A percentile compares a stretch with the other conserved stretches of the same genome.
These are phyloP conservation scores for Penicillium atrosanguineum DNA, from an alignment of 495 filamentous ascomycete genomes.

Conservation along the genomic window DNA sequence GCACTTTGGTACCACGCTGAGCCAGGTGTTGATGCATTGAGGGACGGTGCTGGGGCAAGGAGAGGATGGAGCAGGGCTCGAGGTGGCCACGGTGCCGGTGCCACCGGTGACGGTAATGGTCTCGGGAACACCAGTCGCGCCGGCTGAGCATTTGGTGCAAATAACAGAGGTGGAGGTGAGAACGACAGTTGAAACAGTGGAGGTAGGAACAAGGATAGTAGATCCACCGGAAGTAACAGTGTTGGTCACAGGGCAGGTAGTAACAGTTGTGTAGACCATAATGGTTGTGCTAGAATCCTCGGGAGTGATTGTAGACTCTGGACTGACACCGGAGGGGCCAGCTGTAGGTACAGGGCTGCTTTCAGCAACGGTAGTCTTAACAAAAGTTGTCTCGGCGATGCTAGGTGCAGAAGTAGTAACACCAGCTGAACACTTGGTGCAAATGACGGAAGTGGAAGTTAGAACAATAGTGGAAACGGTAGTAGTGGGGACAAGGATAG, in stretches of 20 bases:
- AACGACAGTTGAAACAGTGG: constrained; percentile 38
- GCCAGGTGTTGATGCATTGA: constrained; percentile 91
- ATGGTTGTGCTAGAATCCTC: constrained; percentile 25
- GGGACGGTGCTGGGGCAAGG: constrained; percentile 74
- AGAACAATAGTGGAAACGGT: constrained; percentile 37
- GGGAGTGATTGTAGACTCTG: constrained; percentile 8
- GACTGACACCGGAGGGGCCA: constrained; percentile 23
- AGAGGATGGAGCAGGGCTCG: constrained; percentile 22
- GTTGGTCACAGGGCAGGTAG: constrained; percentile 42
- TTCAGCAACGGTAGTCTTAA: constrained; percentile 17
- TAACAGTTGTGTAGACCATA: constrained; percentile 38
- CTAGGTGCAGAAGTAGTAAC: constrained; percentile 4
- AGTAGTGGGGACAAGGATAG: constrained; percentile 32
- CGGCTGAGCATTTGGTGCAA: constrained; percentile 33
- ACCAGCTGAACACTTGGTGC: constrained; percentile 30
- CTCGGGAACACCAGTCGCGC: constrained; percentile 4
- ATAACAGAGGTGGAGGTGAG: constrained; percentile 35
- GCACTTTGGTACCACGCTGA: constrained; percentile 66
- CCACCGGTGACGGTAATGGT: constrained; percentile 6
- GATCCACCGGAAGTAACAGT: constrained; percentile 35
- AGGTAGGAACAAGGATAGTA: constrained; percentile 31
- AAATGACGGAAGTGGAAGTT: constrained; percentile 37
- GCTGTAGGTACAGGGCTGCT: constrained; percentile 22
- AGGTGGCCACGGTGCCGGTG: constrained; percentile 18
- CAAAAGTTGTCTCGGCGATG: neutral